Evolutionary conservation across 2,329 filamentous ascomycete species (phyloP).

Genomic region (Claviceps arundinis): DNA sequence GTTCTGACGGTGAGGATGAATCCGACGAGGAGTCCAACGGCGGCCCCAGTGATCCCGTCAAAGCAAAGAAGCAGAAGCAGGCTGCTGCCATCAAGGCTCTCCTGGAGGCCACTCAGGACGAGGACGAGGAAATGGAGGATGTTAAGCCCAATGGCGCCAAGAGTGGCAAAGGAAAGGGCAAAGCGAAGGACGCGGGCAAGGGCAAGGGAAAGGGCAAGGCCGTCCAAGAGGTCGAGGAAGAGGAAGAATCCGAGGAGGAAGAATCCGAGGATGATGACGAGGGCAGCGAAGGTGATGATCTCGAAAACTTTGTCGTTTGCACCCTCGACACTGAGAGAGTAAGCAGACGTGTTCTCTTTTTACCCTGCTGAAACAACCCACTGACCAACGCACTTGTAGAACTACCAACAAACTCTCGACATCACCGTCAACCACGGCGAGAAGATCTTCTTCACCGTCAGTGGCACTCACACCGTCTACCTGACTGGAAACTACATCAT

Average conservation of each 20-base stretch:
- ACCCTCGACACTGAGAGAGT: slow-evolving; percentile 89
- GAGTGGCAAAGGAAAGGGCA: slow-evolving; percentile 43
- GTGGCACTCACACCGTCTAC: slow-evolving; percentile 78
- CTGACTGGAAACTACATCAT: slow-evolving; percentile 95
- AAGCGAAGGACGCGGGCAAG: slow-evolving; percentile 40
- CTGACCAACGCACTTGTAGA: slow-evolving; percentile 38
- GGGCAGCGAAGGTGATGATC: slow-evolving; percentile 48
- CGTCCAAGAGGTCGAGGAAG: slow-evolving; percentile 41
- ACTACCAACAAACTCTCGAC: slow-evolving; percentile 90
- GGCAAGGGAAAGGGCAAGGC: slow-evolving; percentile 59
- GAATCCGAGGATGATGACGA: slow-evolving; percentile 39
- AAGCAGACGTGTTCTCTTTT: slow-evolving; percentile 19
- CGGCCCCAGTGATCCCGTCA: slow-evolving; percentile 80
- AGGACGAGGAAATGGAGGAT: slow-evolving; percentile 63
- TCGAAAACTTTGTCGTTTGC: slow-evolving; percentile 89
- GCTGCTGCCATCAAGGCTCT: slow-evolving; percentile 68
- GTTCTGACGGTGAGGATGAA: slow-evolving; percentile 40
- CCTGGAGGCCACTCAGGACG: slow-evolving; percentile 49
- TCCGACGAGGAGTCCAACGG: slow-evolving; percentile 61
- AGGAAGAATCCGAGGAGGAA: slow-evolving; percentile 28
- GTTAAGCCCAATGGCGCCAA: slow-evolving; percentile 46
- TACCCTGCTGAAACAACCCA: not conserved
- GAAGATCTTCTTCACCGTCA: slow-evolving; percentile 82
- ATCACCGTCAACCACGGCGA: slow-evolving; percentile 84
- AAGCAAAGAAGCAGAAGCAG: slow-evolving; percentile 76